Percentiles rank a stretch among this genome's conserved stretches.
These are phyloP conservation scores for Draba incana DNA, from an alignment of 345 rosid species.

Conservation along the genomic window DNA sequence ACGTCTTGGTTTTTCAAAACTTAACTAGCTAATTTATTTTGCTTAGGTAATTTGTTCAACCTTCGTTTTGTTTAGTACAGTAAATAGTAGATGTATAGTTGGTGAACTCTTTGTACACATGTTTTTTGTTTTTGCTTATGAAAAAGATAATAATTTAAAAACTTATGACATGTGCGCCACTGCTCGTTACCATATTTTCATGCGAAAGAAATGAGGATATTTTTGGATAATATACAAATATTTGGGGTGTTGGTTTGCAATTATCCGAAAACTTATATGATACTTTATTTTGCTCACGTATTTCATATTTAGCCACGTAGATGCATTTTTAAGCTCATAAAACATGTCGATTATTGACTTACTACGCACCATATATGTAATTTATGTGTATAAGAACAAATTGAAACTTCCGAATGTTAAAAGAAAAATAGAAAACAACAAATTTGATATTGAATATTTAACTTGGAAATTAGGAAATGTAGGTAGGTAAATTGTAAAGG, in stretches of 20 bases:
- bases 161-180: conserved; percentile 25
- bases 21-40: neutral
- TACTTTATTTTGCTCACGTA: conserved; percentile 10
- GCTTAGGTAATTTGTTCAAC: neutral
- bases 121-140: conserved; percentile 13
- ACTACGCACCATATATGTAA: neutral
- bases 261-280: conserved; percentile 3
- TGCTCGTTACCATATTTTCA: neutral
- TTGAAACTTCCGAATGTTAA: neutral
- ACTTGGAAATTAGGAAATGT: neutral
- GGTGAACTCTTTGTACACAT: neutral
- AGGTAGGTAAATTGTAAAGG: conserved; percentile 14
- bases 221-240: neutral
- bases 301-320: conserved; percentile 39
- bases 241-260: conserved; percentile 5
- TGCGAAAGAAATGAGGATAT: neutral
- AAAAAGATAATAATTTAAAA: neutral
- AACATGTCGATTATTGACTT: conserved; percentile 14
- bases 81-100: neutral
- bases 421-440: neutral
- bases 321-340: conserved; percentile 34
- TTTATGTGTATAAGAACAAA: neutral
- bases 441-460: neutral
- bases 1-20: neutral
- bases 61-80: neutral